phyloP scores from a whole-genome alignment of 1,284 basidiomycete genomes.

The Austropuccinia psidii region DNA sequence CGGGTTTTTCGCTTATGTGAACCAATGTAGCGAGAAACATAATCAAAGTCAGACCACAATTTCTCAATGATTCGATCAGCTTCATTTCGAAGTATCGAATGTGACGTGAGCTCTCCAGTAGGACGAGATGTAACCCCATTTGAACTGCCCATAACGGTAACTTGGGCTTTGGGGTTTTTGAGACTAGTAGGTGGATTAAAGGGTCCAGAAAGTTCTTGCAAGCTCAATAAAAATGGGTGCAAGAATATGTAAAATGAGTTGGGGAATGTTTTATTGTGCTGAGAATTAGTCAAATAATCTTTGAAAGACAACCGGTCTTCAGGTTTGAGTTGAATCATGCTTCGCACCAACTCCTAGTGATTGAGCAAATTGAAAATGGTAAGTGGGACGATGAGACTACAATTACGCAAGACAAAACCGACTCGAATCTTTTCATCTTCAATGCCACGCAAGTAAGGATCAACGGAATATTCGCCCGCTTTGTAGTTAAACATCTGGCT shows the following conservation, averaged over 20 bases:
- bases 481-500: constrained; percentile 94
- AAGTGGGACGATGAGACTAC: not conserved
- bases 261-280: constrained; percentile 68
- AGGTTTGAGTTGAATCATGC: constrained; percentile 82
- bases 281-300: constrained; percentile 65
- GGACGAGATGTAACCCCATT: not conserved
- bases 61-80: constrained; percentile 68
- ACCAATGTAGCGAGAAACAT: constrained; percentile 17
- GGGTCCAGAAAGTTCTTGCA: constrained; percentile 59
- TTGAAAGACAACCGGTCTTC: constrained; percentile 71
- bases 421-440: constrained; percentile 74
- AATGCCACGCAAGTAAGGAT: constrained; percentile 64
- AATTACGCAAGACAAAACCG: constrained; percentile 45
- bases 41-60: constrained; percentile 70
- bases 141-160: constrained; percentile 27
- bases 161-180: constrained; percentile 29
- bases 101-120: constrained; percentile 36
- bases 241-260: constrained; percentile 90
- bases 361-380: constrained; percentile 13
- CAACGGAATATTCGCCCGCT: constrained; percentile 71
- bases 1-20: constrained; percentile 12
- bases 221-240: constrained; percentile 73
- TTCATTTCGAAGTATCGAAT: constrained; percentile 60
- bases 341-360: constrained; percentile 68
- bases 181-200: constrained; percentile 46